Evolutionary conservation across 208 protist genomes (phyloP).

Genomic region (Herpetomonas tarakana): DNA sequence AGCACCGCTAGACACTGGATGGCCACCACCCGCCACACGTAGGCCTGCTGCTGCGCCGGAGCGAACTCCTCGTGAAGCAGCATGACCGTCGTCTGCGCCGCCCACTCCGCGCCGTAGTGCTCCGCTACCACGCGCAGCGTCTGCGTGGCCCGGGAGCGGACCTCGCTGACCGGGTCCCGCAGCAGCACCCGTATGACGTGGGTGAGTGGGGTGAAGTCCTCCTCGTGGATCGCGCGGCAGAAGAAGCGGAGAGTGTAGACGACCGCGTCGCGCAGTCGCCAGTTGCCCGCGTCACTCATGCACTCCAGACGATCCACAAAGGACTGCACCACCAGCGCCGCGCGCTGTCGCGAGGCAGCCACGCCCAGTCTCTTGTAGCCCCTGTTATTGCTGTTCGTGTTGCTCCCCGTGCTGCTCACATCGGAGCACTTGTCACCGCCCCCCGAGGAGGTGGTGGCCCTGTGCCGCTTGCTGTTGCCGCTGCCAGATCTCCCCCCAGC

Average conservation of each 20-base stretch:
- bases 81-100: constrained; percentile 45
- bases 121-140: constrained; percentile 41
- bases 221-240: constrained; percentile 25
- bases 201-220: constrained; percentile 51
- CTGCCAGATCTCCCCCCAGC: too few relatives aligned
- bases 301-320: constrained; percentile 36
- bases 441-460: neutral
- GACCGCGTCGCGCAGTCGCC: constrained; percentile 63
- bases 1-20: constrained; percentile 54
- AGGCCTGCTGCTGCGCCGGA: constrained; percentile 18
- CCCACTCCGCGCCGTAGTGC: constrained; percentile 57
- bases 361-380: constrained; percentile 1
- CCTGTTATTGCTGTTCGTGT: neutral
- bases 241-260: constrained; percentile 50
- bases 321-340: constrained; percentile 19
- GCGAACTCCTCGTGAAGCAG: constrained; percentile 56
- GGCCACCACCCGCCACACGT: constrained; percentile 51
- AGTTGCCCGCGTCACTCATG: constrained; percentile 66
- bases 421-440: neutral
- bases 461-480: neutral
- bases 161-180: constrained; percentile 63
- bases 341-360: constrained; percentile 14
- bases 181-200: constrained; percentile 43
- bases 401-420: neutral
- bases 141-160: constrained; percentile 48